Percentiles rank a stretch among this genome's conserved stretches.
Evolutionary conservation across 805 yeast species (phyloP).

Genomic region (Saccharomycopsis oosterbeekiorum): DNA sequence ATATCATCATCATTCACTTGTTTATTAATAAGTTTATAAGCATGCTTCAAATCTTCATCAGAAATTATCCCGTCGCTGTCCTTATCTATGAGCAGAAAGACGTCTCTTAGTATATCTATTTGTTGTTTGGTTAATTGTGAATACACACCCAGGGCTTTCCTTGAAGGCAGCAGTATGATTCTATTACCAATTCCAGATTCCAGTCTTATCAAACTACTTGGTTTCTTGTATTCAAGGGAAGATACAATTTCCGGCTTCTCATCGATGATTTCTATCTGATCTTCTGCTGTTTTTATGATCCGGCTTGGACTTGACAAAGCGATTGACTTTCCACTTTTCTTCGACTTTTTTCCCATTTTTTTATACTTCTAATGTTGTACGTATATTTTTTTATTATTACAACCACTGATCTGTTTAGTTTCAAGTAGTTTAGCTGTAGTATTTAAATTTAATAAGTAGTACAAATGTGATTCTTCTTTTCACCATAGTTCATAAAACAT

Average conservation of each 20-base stretch:
- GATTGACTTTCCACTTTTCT: background rate
- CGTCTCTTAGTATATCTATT: slow-evolving; percentile 55
- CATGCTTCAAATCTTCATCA: slow-evolving; percentile 41
- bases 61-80: slow-evolving; percentile 66
- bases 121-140: slow-evolving; percentile 48
- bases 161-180: background rate
- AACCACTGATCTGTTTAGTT: no score
- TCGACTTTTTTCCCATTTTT: background rate
- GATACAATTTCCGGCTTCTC: background rate
- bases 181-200: background rate
- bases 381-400: background rate
- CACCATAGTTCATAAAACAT: no score
- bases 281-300: background rate
- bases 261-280: background rate
- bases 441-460: no score
- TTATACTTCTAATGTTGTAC: background rate
- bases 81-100: slow-evolving; percentile 73
- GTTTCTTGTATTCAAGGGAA: background rate
- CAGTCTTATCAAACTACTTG: background rate
- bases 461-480: no score
- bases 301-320: background rate
- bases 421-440: no score
- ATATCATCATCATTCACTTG: slow-evolving; percentile 33
- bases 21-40: slow-evolving; percentile 45
- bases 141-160: slow-evolving; percentile 18